Base-by-base conservation (phyloP, 106 monocot genomes). In the Dioscorea alata region DNA sequence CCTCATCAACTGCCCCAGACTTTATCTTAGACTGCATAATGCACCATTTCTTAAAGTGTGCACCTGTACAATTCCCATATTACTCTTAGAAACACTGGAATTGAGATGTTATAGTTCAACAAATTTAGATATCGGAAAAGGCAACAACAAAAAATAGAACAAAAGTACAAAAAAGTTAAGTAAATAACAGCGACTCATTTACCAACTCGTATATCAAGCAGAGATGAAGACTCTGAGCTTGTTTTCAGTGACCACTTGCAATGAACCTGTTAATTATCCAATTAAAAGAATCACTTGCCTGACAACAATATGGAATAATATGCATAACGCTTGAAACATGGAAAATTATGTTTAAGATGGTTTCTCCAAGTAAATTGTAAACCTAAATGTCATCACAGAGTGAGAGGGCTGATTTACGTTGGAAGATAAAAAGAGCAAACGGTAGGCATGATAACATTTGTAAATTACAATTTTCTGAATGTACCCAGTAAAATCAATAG, bases 11-110 rank as follows among this genome's bases (percentile, higher is more conserved):
- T 71, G 96, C 92, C 67, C 96, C 92, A 52, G 62, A 80, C 63
- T 84, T 96, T 75, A 96, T 96, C 76, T 96, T 96, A 65, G 91
- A 91, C 75, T 96, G 96, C 96, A 96, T 96, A 67, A 89, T 81
- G 69, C 96, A 96, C 96, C 96, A 96, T 83, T 96, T 96, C 80
- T 96, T 96, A 77, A 96, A 96, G 78, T 96, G 96, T 48, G 89
- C 86, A 67, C 96, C 96, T 96, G 80, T 52, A 77, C 31, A 76
- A 60, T 6, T 32, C 23, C 22, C 6, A 3, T 16, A 33, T 48
- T 57, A 66, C 19, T 59, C 33, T 33, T 52, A 57, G 4, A 12
- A 17, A 57, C 13, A 19, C 6, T 33, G 15, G 6, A 69, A 1
- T 33, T 5, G 2, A 20, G 35, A 57, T 20, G 28, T 17, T 53